A percentile compares a stretch with the other conserved stretches of the same genome.
Evolutionary conservation across 2,329 filamentous ascomycete genomes (phyloP).

Genomic region (Biscogniauxia mediterranea): DNA sequence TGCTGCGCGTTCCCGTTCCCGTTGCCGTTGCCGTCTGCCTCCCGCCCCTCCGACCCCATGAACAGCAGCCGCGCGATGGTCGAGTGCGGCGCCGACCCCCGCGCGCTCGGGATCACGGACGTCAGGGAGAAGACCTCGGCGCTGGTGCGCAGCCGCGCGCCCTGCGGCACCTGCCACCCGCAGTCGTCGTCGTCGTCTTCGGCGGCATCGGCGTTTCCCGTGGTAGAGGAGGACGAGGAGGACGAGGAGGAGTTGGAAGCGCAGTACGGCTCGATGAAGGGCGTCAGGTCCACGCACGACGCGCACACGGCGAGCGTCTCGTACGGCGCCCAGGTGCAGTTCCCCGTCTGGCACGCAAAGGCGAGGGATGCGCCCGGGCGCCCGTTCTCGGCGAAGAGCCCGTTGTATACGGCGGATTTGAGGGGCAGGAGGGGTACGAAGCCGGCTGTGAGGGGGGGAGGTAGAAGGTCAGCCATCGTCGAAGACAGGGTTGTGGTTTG

Average conservation of each 20-base stretch:
- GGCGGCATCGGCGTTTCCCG: too few species aligned
- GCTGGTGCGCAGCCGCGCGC: slow-evolving; percentile 22
- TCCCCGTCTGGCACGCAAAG: slow-evolving; percentile 29
- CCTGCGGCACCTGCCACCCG: slow-evolving; percentile 32
- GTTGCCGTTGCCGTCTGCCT: too few species aligned
- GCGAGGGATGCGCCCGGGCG: slow-evolving; percentile 28
- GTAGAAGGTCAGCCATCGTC: too few species aligned
- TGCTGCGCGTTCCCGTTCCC: background rate
- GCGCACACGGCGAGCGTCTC: slow-evolving; percentile 31
- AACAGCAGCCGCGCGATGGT: slow-evolving; percentile 35
- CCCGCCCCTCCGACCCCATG: slow-evolving; percentile 32
- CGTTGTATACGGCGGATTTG: slow-evolving; percentile 36
- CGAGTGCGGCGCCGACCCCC: slow-evolving; percentile 30
- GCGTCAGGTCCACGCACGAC: slow-evolving; percentile 28
- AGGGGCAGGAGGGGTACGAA: slow-evolving; percentile 34
- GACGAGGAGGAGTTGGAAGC: slow-evolving; percentile 1
- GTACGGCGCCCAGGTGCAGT: slow-evolving; percentile 30
- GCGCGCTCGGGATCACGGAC: slow-evolving; percentile 25
- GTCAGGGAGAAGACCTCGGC: slow-evolving; percentile 35
- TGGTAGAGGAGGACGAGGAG: too few species aligned
- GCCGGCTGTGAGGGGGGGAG: slow-evolving; percentile 14
- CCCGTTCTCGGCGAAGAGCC: slow-evolving; percentile 34
- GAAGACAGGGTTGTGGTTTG: too few species aligned
- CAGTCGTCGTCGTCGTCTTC: slow-evolving; percentile 20
- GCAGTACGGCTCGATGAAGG: slow-evolving; percentile 30